Evolutionary conservation across 2,329 filamentous ascomycete genomes (phyloP).

Genomic region (Trichothecium sympodiale): DNA sequence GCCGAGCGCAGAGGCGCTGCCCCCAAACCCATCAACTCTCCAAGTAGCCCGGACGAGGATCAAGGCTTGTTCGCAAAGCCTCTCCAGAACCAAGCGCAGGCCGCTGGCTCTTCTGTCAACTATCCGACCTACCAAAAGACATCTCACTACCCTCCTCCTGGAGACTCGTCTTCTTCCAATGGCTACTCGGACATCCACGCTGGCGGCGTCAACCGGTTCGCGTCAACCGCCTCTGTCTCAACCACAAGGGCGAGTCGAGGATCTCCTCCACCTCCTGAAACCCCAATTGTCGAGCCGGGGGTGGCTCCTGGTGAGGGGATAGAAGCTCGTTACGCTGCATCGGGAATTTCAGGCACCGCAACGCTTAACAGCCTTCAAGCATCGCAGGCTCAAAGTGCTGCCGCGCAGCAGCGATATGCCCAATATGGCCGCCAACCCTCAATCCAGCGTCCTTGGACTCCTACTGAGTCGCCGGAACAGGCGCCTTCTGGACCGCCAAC

Average conservation of each 20-base stretch:
- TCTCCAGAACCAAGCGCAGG: constrained; percentile 29
- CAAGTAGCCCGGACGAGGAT: constrained; percentile 64
- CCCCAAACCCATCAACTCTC: constrained; percentile 74
- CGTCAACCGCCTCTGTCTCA: constrained; percentile 82
- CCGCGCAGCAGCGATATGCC: constrained; percentile 68
- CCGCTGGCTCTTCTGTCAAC: constrained; percentile 27
- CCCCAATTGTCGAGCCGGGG: constrained; percentile 66
- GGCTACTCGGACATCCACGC: constrained; percentile 11
- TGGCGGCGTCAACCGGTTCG: constrained; percentile 46
- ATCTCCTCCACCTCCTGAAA: constrained; percentile 90
- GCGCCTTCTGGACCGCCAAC: constrained; percentile 83
- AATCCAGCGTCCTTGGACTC: constrained; percentile 69
- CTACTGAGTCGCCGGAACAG: constrained; percentile 78
- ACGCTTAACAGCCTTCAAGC: constrained; percentile 64
- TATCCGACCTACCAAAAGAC: constrained; percentile 43
- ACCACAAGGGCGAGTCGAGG: constrained; percentile 87
- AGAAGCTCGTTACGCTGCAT: constrained; percentile 81
- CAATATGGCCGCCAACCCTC: constrained; percentile 51
- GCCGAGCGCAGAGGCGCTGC: constrained; percentile 75
- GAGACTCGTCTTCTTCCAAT: constrained; percentile 18
- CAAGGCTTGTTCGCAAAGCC: constrained; percentile 71
- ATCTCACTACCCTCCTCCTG: constrained; percentile 46
- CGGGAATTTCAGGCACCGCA: constrained; percentile 77
- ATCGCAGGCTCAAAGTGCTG: constrained; percentile 57
- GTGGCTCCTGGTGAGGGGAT: constrained; percentile 68